phyloP scores from a whole-genome alignment of 306 rosid species.

The Trifolium pratense region DNA sequence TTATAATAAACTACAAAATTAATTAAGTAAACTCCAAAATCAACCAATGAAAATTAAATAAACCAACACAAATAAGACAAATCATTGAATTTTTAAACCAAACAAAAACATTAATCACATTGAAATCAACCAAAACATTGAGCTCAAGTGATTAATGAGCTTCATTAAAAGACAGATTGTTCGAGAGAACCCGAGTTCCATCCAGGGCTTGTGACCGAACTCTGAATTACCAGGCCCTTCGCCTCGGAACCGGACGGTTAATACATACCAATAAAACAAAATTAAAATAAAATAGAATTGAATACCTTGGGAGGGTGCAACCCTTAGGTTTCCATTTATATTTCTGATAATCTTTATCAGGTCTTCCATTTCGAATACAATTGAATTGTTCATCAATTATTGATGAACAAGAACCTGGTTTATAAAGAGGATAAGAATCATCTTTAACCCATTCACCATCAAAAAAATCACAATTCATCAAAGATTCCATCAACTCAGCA shows the following conservation, averaged over 20 bases:
- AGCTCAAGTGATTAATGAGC: not conserved
- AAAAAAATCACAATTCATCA: slow-evolving; percentile 76
- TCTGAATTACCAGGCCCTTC: no score
- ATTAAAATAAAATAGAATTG: not conserved
- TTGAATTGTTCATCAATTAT: slow-evolving; percentile 84
- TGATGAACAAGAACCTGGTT: slow-evolving; percentile 76
- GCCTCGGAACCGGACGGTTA: no score
- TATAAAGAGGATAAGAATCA: slow-evolving; percentile 73
- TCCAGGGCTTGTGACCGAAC: no score
- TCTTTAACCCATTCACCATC: slow-evolving; percentile 88
- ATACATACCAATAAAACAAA: not conserved
- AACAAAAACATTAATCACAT: not conserved
- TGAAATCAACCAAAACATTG: not conserved
- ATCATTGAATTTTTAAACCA: slow-evolving; percentile 16
- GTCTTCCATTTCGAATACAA: slow-evolving; percentile 81
- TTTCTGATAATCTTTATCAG: slow-evolving; percentile 70
- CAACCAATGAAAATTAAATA: slow-evolving; percentile 2
- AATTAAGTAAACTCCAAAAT: not conserved
- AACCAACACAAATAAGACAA: not conserved
- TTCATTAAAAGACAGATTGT: no score
- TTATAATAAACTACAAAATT: slow-evolving; percentile 4
- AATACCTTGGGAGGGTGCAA: slow-evolving; percentile 83
- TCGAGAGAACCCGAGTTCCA: no score
- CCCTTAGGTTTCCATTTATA: slow-evolving; percentile 89
- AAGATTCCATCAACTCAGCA: slow-evolving; percentile 55